Percentiles rank a stretch among this genome's conserved stretches.
Conservation (phyloP, 2,329 filamentous ascomycete species). For the Helotiales sp. region DNA sequence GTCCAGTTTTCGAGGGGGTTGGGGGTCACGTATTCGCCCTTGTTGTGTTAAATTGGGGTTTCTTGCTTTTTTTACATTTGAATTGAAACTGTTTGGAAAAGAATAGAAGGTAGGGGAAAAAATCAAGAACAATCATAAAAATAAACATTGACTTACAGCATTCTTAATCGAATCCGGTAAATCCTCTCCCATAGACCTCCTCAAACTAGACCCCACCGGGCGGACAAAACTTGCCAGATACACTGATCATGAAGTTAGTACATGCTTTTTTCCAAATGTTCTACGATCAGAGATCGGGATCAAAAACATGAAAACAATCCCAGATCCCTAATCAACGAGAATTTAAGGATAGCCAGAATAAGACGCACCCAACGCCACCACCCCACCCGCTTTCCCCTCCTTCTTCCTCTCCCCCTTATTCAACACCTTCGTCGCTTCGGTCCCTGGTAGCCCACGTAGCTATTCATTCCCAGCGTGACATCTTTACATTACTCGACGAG, state of each 20-base stretch:
- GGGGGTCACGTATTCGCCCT: constrained; percentile 20
- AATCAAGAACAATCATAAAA: too few species aligned
- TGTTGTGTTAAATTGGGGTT: neutral
- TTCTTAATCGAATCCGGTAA: constrained; percentile 16
- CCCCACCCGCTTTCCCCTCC: constrained; percentile 48
- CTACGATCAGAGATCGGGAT: too few species aligned
- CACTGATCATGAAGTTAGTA: too few species aligned
- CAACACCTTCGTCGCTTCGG: constrained; percentile 44
- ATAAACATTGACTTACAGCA: constrained; percentile 11
- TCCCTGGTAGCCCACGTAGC: constrained; percentile 47
- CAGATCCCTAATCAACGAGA: too few species aligned
- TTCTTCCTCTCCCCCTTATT: constrained; percentile 44
- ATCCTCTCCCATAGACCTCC: constrained; percentile 7
- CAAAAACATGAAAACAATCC: too few species aligned
- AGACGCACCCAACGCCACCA: constrained; percentile 37
- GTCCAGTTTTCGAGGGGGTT: constrained; percentile 9
- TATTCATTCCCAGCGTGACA: constrained; percentile 47
- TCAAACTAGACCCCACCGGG: constrained; percentile 10
- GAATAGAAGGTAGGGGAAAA: neutral
- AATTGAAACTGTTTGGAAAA: neutral
- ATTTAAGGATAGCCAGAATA: too few species aligned
- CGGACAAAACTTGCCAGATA: constrained; percentile 25
- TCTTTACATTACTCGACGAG: constrained; percentile 43
- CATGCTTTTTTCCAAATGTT: too few species aligned
- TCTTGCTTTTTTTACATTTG: neutral